phyloP scores from a whole-genome alignment of 2,329 filamentous ascomycete species.

The Cordyceps fumosorosea region DNA sequence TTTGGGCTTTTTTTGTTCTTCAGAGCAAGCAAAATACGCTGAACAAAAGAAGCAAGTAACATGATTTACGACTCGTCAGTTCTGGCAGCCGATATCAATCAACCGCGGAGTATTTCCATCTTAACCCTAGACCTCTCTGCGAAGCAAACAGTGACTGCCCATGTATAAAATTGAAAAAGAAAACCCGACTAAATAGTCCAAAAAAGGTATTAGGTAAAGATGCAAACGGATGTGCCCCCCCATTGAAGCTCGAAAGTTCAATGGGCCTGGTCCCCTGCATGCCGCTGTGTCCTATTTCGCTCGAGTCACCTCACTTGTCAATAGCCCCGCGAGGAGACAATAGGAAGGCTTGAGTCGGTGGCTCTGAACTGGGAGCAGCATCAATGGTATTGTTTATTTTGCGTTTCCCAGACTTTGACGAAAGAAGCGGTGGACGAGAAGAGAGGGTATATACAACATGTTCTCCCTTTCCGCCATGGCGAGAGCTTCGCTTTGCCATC shows the following conservation, averaged over 20 bases:
- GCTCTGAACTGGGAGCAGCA: neutral
- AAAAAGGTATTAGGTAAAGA: neutral
- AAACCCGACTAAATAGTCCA: neutral
- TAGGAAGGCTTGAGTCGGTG: conserved; percentile 1
- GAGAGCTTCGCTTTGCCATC: neutral
- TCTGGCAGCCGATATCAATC: neutral
- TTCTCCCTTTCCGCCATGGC: neutral
- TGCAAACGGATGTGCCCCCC: neutral
- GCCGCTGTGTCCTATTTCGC: neutral
- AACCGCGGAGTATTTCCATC: neutral
- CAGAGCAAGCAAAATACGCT: neutral
- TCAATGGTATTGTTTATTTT: conserved; percentile 6
- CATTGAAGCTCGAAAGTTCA: neutral
- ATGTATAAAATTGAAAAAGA: too few relatives aligned
- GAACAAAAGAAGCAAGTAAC: neutral
- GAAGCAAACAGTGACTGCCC: too few relatives aligned
- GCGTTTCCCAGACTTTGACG: neutral
- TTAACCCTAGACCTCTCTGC: neutral
- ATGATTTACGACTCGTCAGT: neutral
- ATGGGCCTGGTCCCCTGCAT: neutral
- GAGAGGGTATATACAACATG: conserved; percentile 2
- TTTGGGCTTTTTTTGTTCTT: neutral
- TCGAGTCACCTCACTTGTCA: neutral
- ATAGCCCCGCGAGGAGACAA: conserved; percentile 2
- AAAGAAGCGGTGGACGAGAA: conserved; percentile 3